phyloP scores from a whole-genome alignment of 1,284 basidiomycete species.

The Puccinia novopanici region DNA sequence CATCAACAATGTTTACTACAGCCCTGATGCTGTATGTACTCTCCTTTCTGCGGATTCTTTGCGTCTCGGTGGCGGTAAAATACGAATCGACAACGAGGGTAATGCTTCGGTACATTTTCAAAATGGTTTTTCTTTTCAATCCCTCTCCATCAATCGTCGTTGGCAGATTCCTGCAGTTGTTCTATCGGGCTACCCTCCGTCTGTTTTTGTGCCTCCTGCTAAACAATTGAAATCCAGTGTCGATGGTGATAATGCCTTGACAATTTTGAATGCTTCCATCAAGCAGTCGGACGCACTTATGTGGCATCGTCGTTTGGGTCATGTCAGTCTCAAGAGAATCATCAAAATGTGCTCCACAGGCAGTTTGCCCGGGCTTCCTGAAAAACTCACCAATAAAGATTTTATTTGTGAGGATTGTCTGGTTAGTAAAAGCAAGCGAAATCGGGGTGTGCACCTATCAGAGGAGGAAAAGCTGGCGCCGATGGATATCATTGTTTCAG shows the following conservation, averaged over 20 bases:
- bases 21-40: background rate
- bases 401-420: too few relatives aligned
- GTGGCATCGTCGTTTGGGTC: constrained; percentile 30
- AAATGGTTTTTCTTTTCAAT: background rate
- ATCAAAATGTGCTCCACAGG: too few relatives aligned
- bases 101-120: background rate
- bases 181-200: background rate
- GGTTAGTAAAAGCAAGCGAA: constrained; percentile 11
- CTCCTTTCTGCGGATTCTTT: background rate
- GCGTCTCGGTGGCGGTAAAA: background rate
- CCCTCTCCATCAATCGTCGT: background rate
- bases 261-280: background rate
- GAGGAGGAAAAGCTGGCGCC: background rate
- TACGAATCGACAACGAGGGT: background rate
- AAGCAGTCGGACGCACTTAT: background rate
- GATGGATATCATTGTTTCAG: constrained; percentile 14
- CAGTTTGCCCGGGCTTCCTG: too few relatives aligned
- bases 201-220: background rate
- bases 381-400: too few relatives aligned
- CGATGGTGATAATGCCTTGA: background rate
- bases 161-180: background rate
- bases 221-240: background rate
- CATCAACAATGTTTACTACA: background rate
- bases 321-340: too few relatives aligned
- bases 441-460: background rate